Evolutionary conservation across 179 eudicot species (phyloP), one percentile per base, ranked within the genome.

Genomic region (Vitellaria paradoxa): DNA sequence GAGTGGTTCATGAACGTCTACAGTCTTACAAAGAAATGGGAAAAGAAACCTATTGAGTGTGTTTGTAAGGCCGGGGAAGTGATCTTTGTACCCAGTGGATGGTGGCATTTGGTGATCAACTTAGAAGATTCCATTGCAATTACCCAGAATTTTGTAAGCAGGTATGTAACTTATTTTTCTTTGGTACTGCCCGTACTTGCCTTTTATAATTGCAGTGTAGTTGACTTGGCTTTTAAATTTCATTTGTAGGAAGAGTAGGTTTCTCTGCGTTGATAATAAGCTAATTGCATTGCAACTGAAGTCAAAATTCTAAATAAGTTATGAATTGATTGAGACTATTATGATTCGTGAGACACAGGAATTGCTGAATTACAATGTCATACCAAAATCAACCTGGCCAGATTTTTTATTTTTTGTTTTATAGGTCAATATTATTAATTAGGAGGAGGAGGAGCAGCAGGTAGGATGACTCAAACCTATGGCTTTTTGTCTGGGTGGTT

Each of bases 1-100:
- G 99, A 95, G 86, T 95, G 99, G 99, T 93, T 95, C 81, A 95
- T 95, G 98, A 95, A 95, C 81, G 93, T 95, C 79, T 95, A 95
- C 53, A 80, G 69, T 65, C 90, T 88, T 14, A 95, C 99, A 4
- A 90, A 86, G 84, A 85, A 82, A 65, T 91, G 96, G 99, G 75
- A 81, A 69, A 95, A 88, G 84, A 88, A 87, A 80, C 99, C 99
- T 0, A 77, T 95, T 76, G 99, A 95, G 76, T 95, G 99, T 83
- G 87, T 95, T 47, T 95, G 99, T 74, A 95, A 88, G 84, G 98
- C 97, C 3, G 99, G 99, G 47, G 99, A 95, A 75, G 99, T 93
- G 65, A 78, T 95, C 60, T 95, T 93, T 81, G 99, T 95, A 79
- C 99, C 98, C 50, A 90, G 89, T 75, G 99, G 98, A 46, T 95